Percentiles rank a stretch among this genome's conserved stretches.
phyloP scores from a whole-genome alignment of 768 basidiomycete species.

The Mycena amicta region DNA sequence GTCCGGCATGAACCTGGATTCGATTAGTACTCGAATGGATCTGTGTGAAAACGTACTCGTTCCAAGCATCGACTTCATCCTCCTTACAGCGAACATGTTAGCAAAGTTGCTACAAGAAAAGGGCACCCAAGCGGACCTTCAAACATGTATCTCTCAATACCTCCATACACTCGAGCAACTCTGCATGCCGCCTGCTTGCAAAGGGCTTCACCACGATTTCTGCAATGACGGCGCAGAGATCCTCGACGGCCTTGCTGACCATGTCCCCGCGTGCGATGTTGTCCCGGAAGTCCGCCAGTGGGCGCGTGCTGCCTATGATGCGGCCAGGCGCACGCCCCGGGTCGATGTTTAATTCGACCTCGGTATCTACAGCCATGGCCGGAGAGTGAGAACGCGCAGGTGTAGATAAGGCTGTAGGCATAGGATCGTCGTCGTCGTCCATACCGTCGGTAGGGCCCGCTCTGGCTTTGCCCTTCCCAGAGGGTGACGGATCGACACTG shows the following conservation, averaged over 20 bases:
- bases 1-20: constrained; percentile 58
- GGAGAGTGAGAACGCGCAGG: constrained; percentile 55
- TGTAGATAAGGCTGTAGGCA: constrained; percentile 57
- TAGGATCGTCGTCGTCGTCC: constrained; percentile 57
- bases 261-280: constrained; percentile 76
- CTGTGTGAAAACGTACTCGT: constrained; percentile 49
- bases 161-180: constrained; percentile 75
- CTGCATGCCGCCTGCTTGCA: constrained; percentile 61
- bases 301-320: constrained; percentile 74
- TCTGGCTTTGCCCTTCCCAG: constrained; percentile 33
- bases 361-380: constrained; percentile 1
- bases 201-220: constrained; percentile 77
- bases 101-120: neutral
- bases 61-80: constrained; percentile 85
- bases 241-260: constrained; percentile 84
- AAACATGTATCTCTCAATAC: constrained; percentile 67
- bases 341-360: constrained; percentile 34
- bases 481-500: constrained; percentile 21
- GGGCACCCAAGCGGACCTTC: constrained; percentile 43
- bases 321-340: constrained; percentile 64
- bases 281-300: constrained; percentile 74
- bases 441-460: constrained; percentile 40
- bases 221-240: constrained; percentile 68
- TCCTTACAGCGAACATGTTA: constrained; percentile 45
- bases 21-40: neutral